Conservation (phyloP, 129 eudicot species). For the Flaveria robusta region DNA sequence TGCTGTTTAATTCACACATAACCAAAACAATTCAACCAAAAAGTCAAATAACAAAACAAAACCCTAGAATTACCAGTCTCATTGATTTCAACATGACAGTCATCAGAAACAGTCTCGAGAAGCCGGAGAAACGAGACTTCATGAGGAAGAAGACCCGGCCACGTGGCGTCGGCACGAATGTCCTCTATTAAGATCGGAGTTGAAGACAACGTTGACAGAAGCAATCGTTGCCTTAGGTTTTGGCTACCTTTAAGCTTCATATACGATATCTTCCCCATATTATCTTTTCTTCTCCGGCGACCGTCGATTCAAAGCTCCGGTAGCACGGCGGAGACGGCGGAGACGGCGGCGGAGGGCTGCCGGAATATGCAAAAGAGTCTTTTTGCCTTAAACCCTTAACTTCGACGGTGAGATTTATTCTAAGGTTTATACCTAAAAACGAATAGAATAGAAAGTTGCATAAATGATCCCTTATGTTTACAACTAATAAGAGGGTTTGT, state of each 20-base stretch:
- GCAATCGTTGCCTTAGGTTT: constrained; percentile 61
- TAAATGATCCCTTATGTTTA: neutral
- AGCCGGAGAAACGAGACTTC: constrained; percentile 83
- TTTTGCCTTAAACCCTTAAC: too few relatives aligned
- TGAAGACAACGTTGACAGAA: constrained; percentile 70
- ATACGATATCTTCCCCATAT: constrained; percentile 61
- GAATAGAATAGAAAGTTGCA: neutral
- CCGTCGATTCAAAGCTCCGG: neutral
- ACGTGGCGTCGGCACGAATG: constrained; percentile 73
- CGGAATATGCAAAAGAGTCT: neutral
- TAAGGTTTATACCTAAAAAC: neutral
- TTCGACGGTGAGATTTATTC: neutral
- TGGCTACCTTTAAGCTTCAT: constrained; percentile 75
- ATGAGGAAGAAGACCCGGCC: constrained; percentile 81
- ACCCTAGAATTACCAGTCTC: constrained; percentile 64
- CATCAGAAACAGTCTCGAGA: constrained; percentile 73
- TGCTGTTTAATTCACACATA: neutral
- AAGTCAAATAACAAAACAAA: neutral
- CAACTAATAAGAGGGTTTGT: neutral
- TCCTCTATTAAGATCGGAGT: constrained; percentile 82
- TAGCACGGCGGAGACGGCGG: too few relatives aligned
- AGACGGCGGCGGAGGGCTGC: too few relatives aligned
- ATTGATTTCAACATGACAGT: constrained; percentile 74
- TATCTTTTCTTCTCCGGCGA: constrained; percentile 2
- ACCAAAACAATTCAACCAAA: neutral